phyloP scores from a whole-genome alignment of 306 rosid genomes.

The Vigna angularis region DNA sequence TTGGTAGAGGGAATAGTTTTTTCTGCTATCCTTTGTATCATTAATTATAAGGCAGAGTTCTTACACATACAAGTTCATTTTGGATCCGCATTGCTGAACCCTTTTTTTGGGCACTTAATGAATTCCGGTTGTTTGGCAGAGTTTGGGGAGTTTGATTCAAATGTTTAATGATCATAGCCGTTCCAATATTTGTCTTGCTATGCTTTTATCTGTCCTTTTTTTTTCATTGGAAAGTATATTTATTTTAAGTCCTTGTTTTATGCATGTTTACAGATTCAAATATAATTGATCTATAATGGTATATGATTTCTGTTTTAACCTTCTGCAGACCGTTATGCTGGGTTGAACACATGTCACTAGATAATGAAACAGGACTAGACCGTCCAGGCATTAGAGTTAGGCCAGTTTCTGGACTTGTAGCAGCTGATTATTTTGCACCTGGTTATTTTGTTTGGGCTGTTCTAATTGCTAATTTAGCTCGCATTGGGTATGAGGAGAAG shows the following conservation, averaged over 20 bases:
- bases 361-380: constrained; percentile 88
- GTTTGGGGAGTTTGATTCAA: not conserved
- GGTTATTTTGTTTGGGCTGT: constrained; percentile 96
- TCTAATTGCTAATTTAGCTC: constrained; percentile 89
- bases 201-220: constrained; percentile 1
- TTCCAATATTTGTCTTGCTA: not conserved
- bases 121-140: not conserved
- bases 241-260: constrained; percentile 28
- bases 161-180: constrained; percentile 27
- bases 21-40: not conserved
- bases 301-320: constrained; percentile 28
- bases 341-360: constrained; percentile 88
- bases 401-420: constrained; percentile 93
- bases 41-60: constrained; percentile 12
- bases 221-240: constrained; percentile 3
- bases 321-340: constrained; percentile 78
- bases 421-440: constrained; percentile 94
- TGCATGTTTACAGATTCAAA: not conserved
- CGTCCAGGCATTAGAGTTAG: constrained; percentile 75
- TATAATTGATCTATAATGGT: constrained; percentile 27
- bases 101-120: not conserved
- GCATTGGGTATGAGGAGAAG: constrained; percentile 90
- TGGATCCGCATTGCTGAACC: not conserved
- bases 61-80: not conserved
- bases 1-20: constrained; percentile 23